phyloP scores from a whole-genome alignment of 1,284 basidiomycete genomes.

The Gomphus sp. region DNA sequence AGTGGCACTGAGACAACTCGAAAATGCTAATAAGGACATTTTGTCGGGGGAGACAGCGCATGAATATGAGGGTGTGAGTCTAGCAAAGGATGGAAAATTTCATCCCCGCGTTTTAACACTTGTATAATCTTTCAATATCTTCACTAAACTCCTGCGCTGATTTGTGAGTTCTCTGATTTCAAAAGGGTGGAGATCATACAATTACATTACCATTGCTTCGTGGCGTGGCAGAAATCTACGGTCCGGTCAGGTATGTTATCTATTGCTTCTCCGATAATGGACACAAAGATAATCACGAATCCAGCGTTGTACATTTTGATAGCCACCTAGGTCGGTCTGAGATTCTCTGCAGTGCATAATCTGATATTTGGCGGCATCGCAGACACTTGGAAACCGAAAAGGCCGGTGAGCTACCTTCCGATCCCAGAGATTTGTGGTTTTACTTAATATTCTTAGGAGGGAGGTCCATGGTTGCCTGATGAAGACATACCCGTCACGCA shows the following conservation, averaged over 20 bases:
- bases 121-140: constrained; percentile 11
- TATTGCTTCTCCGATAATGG: no score
- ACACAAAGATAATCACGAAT: not conserved
- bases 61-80: constrained; percentile 17
- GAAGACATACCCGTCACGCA: constrained; percentile 28
- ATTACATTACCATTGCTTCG: constrained; percentile 30
- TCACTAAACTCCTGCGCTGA: not conserved
- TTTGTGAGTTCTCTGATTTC: not conserved
- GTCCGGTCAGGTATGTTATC: constrained; percentile 21
- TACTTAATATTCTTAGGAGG: constrained; percentile 9
- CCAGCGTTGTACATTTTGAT: constrained; percentile 32
- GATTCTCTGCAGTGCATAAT: not conserved
- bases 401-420: constrained; percentile 11
- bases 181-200: constrained; percentile 30
- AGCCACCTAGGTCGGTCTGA: constrained; percentile 24
- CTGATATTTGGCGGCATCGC: not conserved
- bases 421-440: not conserved
- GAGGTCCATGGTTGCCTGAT: constrained; percentile 24
- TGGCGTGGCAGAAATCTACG: constrained; percentile 27
- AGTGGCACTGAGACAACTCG: constrained; percentile 27
- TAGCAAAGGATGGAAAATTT: constrained; percentile 27
- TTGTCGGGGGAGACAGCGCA: constrained; percentile 18
- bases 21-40: constrained; percentile 22
- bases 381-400: constrained; percentile 26
- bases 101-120: constrained; percentile 28